phyloP scores from a whole-genome alignment of 2,329 filamentous ascomycete genomes.

The Colletotrichum sp. region DNA sequence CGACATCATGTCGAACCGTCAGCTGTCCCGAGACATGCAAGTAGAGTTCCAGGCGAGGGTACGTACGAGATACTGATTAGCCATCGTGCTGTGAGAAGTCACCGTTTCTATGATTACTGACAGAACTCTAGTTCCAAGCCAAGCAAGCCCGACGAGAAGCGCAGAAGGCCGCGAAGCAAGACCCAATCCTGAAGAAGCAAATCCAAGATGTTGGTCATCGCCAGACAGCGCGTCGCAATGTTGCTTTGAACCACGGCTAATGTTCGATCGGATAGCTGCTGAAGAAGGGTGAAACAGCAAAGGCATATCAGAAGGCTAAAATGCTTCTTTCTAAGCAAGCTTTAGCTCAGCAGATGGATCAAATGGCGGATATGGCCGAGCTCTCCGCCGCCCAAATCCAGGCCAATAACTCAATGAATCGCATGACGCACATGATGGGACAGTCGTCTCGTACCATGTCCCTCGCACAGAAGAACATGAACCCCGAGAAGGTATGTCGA shows the following conservation, averaged over 20 bases:
- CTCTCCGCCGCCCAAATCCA: conserved; percentile 65
- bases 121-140: conserved; percentile 55
- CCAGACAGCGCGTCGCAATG: background rate
- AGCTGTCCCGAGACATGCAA: conserved; percentile 65
- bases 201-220: conserved; percentile 53
- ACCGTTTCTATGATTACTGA: background rate
- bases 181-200: conserved; percentile 66
- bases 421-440: conserved; percentile 69
- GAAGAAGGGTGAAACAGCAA: conserved; percentile 67
- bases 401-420: conserved; percentile 69
- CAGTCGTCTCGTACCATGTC: conserved; percentile 64
- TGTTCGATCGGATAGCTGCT: conserved; percentile 43
- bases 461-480: conserved; percentile 62
- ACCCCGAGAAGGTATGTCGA: conserved; percentile 57
- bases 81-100: background rate
- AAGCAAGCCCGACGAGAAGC: conserved; percentile 67
- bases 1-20: conserved; percentile 61
- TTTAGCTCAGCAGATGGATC: conserved; percentile 67
- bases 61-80: conserved; percentile 27
- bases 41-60: conserved; percentile 67
- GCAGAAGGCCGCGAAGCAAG: conserved; percentile 65
- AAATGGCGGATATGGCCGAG: conserved; percentile 69
- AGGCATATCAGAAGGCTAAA: conserved; percentile 68
- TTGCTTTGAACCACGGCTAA: background rate
- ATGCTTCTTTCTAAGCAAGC: conserved; percentile 67